Evolutionary conservation across 2,329 filamentous ascomycete species (phyloP).

Genomic region (Neophaeococcomyces aloes): DNA sequence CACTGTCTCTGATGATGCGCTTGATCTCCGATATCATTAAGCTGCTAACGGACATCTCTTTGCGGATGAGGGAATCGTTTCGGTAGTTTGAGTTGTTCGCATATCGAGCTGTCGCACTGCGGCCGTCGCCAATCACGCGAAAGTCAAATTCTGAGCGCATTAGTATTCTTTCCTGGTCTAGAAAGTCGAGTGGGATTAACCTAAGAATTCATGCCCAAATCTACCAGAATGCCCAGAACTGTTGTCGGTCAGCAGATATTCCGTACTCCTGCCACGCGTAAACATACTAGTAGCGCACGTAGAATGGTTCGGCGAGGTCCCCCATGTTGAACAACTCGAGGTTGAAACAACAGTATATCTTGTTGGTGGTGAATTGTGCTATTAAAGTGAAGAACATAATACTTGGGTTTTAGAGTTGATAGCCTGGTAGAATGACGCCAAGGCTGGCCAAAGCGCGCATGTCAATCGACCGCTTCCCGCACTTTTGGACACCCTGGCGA

Average conservation of each 20-base stretch:
- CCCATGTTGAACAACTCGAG: slow-evolving; percentile 43
- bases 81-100: slow-evolving; percentile 99
- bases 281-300: slow-evolving; percentile 90
- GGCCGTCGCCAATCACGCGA: slow-evolving; percentile 79
- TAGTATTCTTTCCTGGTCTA: slow-evolving; percentile 2
- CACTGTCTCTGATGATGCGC: slow-evolving; percentile 90
- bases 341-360: neutral
- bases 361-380: neutral
- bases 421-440: slow-evolving; percentile 1
- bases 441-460: slow-evolving; percentile 1
- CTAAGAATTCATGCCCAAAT: slow-evolving; percentile 95
- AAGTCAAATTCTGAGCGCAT: slow-evolving; percentile 77
- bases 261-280: slow-evolving; percentile 13
- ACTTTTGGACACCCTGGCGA: slow-evolving; percentile 10
- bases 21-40: slow-evolving; percentile 88
- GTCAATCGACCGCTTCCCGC: slow-evolving; percentile 5
- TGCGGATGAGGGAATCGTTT: slow-evolving; percentile 95
- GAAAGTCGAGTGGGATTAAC: slow-evolving; percentile 37
- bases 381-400: neutral
- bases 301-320: slow-evolving; percentile 70
- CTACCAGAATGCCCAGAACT: slow-evolving; percentile 96
- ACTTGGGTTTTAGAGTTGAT: neutral
- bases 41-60: slow-evolving; percentile 99
- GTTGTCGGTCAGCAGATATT: slow-evolving; percentile 31
- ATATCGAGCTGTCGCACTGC: slow-evolving; percentile 88